A percentile compares a stretch with the other conserved stretches of the same genome.
phyloP scores from a whole-genome alignment of 2,329 filamentous ascomycete species.

The Beauveria asiatica region DNA sequence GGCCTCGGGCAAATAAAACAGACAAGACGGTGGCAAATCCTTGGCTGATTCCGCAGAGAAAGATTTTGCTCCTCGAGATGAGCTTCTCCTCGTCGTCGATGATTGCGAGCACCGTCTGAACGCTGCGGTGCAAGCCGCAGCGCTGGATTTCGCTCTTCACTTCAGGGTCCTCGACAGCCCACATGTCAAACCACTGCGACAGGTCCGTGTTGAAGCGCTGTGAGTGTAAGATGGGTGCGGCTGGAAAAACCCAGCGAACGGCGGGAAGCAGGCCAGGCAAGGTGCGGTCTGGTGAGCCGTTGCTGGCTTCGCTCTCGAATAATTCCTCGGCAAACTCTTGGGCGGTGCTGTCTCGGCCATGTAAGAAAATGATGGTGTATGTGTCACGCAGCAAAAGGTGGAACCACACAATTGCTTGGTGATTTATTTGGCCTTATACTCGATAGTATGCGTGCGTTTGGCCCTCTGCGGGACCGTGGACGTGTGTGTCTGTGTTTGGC shows the following conservation, averaged over 20 bases:
- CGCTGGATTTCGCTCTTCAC: not conserved
- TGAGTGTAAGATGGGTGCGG: not conserved
- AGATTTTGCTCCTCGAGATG: not conserved
- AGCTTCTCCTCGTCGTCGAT: not conserved
- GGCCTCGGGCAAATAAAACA: not conserved
- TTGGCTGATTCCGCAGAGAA: slow-evolving; percentile 5
- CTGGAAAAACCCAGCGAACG: slow-evolving; percentile 1
- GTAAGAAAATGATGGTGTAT: slow-evolving; percentile 39
- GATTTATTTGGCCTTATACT: no score
- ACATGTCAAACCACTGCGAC: slow-evolving; percentile 8
- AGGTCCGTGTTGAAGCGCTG: not conserved
- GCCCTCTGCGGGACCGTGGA: not conserved
- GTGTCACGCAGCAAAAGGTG: no score
- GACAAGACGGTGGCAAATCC: not conserved
- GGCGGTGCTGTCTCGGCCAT: slow-evolving; percentile 38
- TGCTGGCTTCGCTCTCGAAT: slow-evolving; percentile 21
- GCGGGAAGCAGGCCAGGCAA: not conserved
- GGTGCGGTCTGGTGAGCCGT: not conserved
- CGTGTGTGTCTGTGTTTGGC: not conserved
- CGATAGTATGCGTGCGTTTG: not conserved
- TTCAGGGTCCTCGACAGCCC: not conserved
- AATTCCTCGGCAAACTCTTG: slow-evolving; percentile 38
- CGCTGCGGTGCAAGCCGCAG: not conserved
- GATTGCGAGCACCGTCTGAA: not conserved
- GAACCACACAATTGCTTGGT: no score